phyloP scores from a whole-genome alignment of 2,329 filamentous ascomycete genomes.

The Diplodia sapinea region DNA sequence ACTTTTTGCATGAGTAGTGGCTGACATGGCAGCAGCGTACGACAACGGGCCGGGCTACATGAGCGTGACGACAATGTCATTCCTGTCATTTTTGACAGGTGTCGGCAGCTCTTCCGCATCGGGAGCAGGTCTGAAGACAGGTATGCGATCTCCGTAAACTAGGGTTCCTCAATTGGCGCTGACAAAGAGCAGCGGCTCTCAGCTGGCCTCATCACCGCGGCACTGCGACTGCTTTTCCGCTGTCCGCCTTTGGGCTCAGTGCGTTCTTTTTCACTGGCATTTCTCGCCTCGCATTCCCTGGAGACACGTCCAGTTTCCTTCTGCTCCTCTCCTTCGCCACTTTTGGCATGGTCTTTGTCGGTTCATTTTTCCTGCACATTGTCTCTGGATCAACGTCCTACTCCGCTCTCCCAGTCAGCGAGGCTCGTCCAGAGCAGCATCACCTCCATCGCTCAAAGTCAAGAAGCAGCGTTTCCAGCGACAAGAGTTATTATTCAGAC shows the following conservation, averaged over 20 bases:
- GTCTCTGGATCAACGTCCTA: conserved; percentile 65
- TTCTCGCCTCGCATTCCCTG: conserved; percentile 77
- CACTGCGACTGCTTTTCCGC: conserved; percentile 89
- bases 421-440: conserved; percentile 48
- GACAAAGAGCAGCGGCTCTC: conserved; percentile 66
- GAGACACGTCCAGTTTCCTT: conserved; percentile 81
- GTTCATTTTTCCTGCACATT: conserved; percentile 85
- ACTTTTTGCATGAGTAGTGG: background rate
- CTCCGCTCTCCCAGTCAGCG: conserved; percentile 59
- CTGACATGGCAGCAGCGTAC: conserved; percentile 65
- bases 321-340: conserved; percentile 82
- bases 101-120: conserved; percentile 93
- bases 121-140: conserved; percentile 79
- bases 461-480: conserved; percentile 51
- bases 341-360: conserved; percentile 72
- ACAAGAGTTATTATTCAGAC: conserved; percentile 56
- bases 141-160: conserved; percentile 43
- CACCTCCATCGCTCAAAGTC: conserved; percentile 54
- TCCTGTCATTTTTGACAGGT: conserved; percentile 86
- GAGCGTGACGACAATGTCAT: conserved; percentile 67
- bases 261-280: conserved; percentile 94
- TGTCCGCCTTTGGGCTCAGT: conserved; percentile 91
- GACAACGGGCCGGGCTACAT: conserved; percentile 67
- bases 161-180: conserved; percentile 30
- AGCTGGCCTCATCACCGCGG: conserved; percentile 93